Conservation (phyloP, 768 basidiomycete species). For the Serendipita sp. region DNA sequence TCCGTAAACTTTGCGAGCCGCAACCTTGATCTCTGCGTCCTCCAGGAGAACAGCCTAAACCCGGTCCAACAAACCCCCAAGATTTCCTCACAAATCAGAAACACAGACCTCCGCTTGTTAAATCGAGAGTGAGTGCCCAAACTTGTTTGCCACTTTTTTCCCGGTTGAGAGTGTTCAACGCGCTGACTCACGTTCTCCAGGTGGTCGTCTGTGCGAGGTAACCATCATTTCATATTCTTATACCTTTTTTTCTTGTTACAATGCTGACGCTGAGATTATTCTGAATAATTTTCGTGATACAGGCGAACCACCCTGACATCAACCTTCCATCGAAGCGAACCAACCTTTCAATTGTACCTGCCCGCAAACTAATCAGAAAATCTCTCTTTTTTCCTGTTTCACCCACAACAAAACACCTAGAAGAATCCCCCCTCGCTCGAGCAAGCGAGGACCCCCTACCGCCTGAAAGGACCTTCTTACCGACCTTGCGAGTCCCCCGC, state of each 20-base stretch:
- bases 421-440: background rate
- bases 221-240: background rate
- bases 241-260: background rate
- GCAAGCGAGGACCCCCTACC: background rate
- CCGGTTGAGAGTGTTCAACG: background rate
- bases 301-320: conserved; percentile 6
- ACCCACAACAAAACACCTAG: background rate
- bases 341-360: background rate
- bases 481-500: conserved; percentile 5
- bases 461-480: background rate
- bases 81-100: conserved; percentile 1
- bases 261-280: background rate
- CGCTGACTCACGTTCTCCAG: background rate
- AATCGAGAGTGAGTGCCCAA: conserved; percentile 1
- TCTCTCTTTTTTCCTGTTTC: background rate
- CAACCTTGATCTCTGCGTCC: too few species aligned
- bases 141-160: background rate
- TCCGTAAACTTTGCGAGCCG: too few species aligned
- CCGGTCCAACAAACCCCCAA: background rate
- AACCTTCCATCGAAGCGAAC: background rate
- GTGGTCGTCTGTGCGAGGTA: conserved; percentile 8
- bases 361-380: background rate
- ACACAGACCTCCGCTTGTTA: conserved; percentile 6
- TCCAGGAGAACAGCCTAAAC: too few species aligned
- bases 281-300: background rate